Evolutionary conservation across 148 eudicot genomes (phyloP), one percentile per base, ranked within the genome.

Genomic region (Fagopyrum tataricum): DNA sequence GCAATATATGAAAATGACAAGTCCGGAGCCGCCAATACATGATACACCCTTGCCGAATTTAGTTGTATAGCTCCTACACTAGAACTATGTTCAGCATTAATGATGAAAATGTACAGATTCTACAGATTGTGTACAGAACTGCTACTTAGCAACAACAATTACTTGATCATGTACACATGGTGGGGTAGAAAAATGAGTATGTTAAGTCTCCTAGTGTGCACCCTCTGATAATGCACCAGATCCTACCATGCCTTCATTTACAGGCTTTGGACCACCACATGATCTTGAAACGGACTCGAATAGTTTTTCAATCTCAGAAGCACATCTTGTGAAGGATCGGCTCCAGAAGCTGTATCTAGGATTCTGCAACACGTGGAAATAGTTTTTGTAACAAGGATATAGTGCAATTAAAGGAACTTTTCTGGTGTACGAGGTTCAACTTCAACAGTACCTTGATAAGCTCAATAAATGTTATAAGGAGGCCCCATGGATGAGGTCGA

Each of bases 251-350:
- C 85, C 74, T 41, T 92, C 97, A 47, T 88, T 90, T 26, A 86
- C 94, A 55, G 97, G 87, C 76, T 90, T 96, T 43, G 92, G 94
- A n/a, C 97, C 97, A 24, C 96, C 97, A 68, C 96, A 92, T 1
- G 96, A 90, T 75, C 97, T 87, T 6, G 97, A 90, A 59, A 96
- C 97, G 0, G 97, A 92, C 77, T 96, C 97, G 15, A 92, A 96
- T 3, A 92, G 81, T 67, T 88, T 92, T 78, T 92, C 97, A 26
- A 96, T 92, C 81, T 96, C 97, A 4, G 99, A 94, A 4, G 96
- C 97, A 78, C 94, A 96, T 78, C 92, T 87, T 46, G 94, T 90
- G 78, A 96, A 96, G 7, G 90, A 78, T 55, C 87, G 86, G 77
- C 81, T 86, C 96, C 97, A 92, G 85, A 96, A 96, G 74, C 83